Percentiles rank a stretch among this genome's conserved stretches.
These are phyloP conservation scores for Lecanoromycetidae sp. DNA, from an alignment of 2,329 filamentous ascomycete genomes.

Conservation along the genomic window DNA sequence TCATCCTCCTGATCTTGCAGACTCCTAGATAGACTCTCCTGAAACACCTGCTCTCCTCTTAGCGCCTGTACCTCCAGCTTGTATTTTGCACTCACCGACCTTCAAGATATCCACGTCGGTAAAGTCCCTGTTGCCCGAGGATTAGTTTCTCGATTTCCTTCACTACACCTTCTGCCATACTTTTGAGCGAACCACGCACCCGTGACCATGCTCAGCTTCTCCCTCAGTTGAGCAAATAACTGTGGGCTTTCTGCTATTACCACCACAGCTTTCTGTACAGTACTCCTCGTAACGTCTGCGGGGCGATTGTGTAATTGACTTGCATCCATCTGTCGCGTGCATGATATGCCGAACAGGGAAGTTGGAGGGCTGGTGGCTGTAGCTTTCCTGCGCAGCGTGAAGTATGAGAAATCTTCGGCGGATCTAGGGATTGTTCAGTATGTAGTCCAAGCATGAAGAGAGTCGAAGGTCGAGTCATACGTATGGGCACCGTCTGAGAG, in stretches of 20 bases:
- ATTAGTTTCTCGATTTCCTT: not conserved
- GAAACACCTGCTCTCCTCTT: slow-evolving; percentile 53
- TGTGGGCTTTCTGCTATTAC: slow-evolving; percentile 87
- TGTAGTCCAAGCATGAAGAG: not conserved
- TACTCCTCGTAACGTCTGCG: slow-evolving; percentile 86
- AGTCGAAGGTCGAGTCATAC: slow-evolving; percentile 40
- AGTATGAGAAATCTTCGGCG: slow-evolving; percentile 96
- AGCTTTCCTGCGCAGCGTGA: slow-evolving; percentile 61
- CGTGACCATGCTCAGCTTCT: slow-evolving; percentile 81
- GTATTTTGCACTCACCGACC: slow-evolving; percentile 29
- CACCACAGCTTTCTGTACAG: slow-evolving; percentile 95
- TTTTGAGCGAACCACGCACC: slow-evolving; percentile 92
- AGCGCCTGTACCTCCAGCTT: slow-evolving; percentile 4
- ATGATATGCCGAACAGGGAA: slow-evolving; percentile 90
- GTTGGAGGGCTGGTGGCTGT: slow-evolving; percentile 27
- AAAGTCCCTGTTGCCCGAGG: slow-evolving; percentile 52
- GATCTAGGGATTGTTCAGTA: slow-evolving; percentile 40
- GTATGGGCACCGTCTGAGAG: slow-evolving; percentile 90
- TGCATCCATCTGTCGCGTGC: slow-evolving; percentile 80
- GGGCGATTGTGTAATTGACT: slow-evolving; percentile 64
- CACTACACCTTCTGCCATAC: slow-evolving; percentile 29
- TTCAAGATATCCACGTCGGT: slow-evolving; percentile 78
- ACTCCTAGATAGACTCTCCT: slow-evolving; percentile 63
- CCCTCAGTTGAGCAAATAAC: slow-evolving; percentile 77
- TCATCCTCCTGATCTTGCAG: slow-evolving; percentile 56